Evolutionary conservation across 2,329 filamentous ascomycete species (phyloP).

Genomic region (Herpotrichia juniperi): DNA sequence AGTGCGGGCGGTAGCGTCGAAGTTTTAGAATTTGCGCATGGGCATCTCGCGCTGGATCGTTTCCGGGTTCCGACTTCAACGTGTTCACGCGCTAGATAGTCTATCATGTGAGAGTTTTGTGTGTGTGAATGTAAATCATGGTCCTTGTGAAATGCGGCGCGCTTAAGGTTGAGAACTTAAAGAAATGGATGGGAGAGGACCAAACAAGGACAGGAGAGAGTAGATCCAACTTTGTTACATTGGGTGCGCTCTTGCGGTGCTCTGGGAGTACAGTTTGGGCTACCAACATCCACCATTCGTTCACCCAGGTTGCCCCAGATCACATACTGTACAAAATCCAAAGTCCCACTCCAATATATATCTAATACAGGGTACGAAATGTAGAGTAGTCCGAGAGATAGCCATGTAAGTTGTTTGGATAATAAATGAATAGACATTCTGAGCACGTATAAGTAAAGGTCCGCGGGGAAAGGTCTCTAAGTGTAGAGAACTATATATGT

Average conservation of each 20-base stretch:
- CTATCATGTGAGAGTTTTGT: too few relatives aligned
- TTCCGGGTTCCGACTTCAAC: neutral
- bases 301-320: neutral
- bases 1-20: neutral
- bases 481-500: slow-evolving; percentile 6
- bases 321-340: neutral
- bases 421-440: slow-evolving; percentile 8
- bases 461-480: slow-evolving; percentile 24
- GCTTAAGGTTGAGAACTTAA: too few relatives aligned
- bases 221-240: neutral
- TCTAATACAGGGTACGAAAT: slow-evolving; percentile 4
- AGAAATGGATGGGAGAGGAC: too few relatives aligned
- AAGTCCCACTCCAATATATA: neutral
- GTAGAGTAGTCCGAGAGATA: neutral
- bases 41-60: neutral
- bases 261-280: neutral
- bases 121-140: too few relatives aligned
- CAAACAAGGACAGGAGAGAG: too few relatives aligned
- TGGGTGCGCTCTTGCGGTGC: neutral
- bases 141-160: neutral
- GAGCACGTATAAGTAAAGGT: slow-evolving; percentile 8
- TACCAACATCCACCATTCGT: neutral
- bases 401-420: neutral
- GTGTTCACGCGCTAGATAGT: too few relatives aligned
- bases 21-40: neutral